Conservation (phyloP, 2,329 filamentous ascomycete species). For the Sclerotinia glacialis region DNA sequence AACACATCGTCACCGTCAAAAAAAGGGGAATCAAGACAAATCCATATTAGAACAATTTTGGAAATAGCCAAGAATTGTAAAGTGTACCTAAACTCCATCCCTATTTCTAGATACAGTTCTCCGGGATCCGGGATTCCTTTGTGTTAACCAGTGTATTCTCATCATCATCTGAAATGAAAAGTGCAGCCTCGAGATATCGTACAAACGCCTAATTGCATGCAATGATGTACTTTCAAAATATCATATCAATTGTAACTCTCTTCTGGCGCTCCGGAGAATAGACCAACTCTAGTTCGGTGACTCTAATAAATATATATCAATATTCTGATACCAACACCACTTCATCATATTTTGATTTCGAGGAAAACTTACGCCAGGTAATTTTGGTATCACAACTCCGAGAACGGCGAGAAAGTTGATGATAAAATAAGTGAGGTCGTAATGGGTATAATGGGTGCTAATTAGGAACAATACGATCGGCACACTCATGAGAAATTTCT, state of each 20-base stretch:
- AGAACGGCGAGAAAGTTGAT: conserved; percentile 95
- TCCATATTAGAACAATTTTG: conserved; percentile 17
- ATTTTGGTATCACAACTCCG: conserved; percentile 90
- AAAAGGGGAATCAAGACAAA: neutral
- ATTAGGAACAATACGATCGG: conserved; percentile 92
- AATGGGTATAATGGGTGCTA: conserved; percentile 98
- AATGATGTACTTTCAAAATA: conserved; percentile 23
- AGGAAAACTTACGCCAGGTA: conserved; percentile 75
- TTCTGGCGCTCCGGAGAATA: conserved; percentile 68
- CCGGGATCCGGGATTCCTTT: conserved; percentile 26
- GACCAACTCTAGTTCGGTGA: conserved; percentile 72
- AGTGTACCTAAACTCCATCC: conserved; percentile 32
- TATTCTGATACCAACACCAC: neutral
- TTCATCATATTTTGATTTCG: neutral
- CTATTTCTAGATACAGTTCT: conserved; percentile 35
- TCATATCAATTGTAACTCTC: conserved; percentile 44
- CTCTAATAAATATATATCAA: conserved; percentile 51
- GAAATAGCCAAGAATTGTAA: conserved; percentile 33
- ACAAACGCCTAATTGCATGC: conserved; percentile 34
- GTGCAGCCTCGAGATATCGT: conserved; percentile 34
- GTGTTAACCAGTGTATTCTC: conserved; percentile 32
- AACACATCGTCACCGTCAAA: neutral
- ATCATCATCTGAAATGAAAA: conserved; percentile 31
- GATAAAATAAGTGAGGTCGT: conserved; percentile 93
- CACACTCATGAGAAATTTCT: conserved; percentile 95